Base-by-base conservation (phyloP, 495 filamentous ascomycete genomes). In the Daldinia bambusicola region DNA sequence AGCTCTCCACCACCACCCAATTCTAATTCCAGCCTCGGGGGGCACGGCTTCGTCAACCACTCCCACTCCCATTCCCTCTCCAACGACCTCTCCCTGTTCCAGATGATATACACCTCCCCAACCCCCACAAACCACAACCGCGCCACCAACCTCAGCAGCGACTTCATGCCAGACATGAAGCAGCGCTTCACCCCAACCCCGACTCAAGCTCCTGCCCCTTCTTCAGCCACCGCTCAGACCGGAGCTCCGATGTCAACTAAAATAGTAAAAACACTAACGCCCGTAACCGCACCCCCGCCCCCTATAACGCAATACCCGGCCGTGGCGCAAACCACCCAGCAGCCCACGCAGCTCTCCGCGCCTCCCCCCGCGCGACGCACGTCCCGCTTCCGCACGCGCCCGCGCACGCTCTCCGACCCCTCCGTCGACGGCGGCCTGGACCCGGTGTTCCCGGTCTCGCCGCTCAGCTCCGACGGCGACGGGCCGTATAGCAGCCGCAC, bases 391-490 rank as follows among this genome's bases (percentile, higher is more conserved):
- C 43, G 43, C 34, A 58, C 63, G 32, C 58, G 69, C 0, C 69
- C 69, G 2, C 56, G 63, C 13, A 50, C 61, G 2, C 59, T 70
- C 20, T 60, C 67, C 8, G 50, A 38, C 36, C 67, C 62, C 4
- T 56, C 53, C 31, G 51, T 53, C 10, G 53, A 56, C 30, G 67
- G 65, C 9, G 61, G 61, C 0, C 6, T 38, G 10, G 55, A 63
- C 48, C 65, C 70, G 26, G 48, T 61, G 14, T 56, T 68, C 26
- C 70, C 70, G 22, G 65, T 68, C 1, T 72, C 70, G 1, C 70
- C 70, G 0, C 22, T 69, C 4, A 58, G 60, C 18, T 30, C 65
- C 26, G 31, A 37, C 0, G 56, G 37, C 63, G 59, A 38, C 34
- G 43, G 34, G 7, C 13, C 50, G 16, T 43, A 36, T n/a, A 32